Conservation (phyloP, 495 filamentous ascomycete species). For the Durotheca rogersii region DNA sequence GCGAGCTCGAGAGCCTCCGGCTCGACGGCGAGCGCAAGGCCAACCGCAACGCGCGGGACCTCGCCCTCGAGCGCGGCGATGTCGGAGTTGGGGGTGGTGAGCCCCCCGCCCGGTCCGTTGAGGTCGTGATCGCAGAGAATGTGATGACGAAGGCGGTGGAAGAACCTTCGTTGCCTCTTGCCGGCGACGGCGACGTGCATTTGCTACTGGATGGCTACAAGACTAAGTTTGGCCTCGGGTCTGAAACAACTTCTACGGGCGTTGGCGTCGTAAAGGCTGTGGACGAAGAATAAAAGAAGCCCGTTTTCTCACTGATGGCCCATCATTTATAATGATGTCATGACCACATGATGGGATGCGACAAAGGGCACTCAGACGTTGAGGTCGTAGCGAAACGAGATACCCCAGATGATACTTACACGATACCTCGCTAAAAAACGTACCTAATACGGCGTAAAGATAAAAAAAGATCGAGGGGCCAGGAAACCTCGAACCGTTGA, state of each 20-base stretch:
- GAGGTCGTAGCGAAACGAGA: conserved; percentile 5
- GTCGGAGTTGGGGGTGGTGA: conserved; percentile 10
- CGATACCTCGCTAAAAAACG: too few relatives aligned
- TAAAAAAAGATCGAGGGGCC: background rate
- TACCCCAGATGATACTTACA: too few relatives aligned
- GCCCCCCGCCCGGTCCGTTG: conserved; percentile 28
- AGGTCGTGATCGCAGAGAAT: conserved; percentile 54
- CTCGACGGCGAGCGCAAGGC: conserved; percentile 40
- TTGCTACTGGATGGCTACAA: conserved; percentile 52
- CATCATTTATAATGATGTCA: too few relatives aligned
- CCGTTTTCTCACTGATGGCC: too few relatives aligned
- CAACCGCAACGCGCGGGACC: conserved; percentile 38
- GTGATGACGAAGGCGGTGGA: conserved; percentile 28
- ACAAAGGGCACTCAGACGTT: conserved; percentile 26
- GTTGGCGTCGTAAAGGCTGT: background rate
- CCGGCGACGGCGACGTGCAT: conserved; percentile 40
- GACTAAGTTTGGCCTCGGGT: conserved; percentile 30
- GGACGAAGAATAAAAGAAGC: background rate
- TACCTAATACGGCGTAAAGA: too few relatives aligned
- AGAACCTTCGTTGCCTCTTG: conserved; percentile 39
- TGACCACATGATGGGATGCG: too few relatives aligned
- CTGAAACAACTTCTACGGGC: conserved; percentile 4
- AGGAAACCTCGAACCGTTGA: too few relatives aligned
- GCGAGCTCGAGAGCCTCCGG: conserved; percentile 43
- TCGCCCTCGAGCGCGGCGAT: conserved; percentile 59